Conservation (phyloP, 768 basidiomycete species). For the Gymnopilus dilepis region DNA sequence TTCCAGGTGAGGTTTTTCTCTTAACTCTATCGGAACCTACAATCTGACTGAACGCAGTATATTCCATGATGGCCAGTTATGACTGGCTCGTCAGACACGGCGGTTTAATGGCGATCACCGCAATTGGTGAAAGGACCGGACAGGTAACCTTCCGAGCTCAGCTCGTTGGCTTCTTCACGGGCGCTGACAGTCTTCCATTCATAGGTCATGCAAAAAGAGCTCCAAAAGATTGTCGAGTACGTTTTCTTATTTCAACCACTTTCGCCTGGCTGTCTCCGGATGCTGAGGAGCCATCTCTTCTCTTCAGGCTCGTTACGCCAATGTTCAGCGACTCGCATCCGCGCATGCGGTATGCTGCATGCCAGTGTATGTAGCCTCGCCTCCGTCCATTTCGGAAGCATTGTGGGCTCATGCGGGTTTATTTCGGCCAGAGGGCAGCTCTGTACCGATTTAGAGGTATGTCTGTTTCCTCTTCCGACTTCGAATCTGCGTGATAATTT, state of each 20-base stretch:
- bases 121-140: conserved; percentile 83
- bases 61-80: conserved; percentile 84
- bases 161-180: not conserved
- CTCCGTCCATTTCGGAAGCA: not conserved
- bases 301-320: conserved; percentile 74
- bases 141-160: too few species aligned
- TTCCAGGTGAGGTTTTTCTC: conserved; percentile 52
- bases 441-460: conserved; percentile 86
- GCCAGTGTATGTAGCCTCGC: conserved; percentile 76
- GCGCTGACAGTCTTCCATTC: conserved; percentile 1
- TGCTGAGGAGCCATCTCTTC: too few species aligned
- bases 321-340: conserved; percentile 84
- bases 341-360: conserved; percentile 75
- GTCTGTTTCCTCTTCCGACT: conserved; percentile 10
- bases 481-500: too few species aligned
- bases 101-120: conserved; percentile 85
- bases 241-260: conserved; percentile 28
- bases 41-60: conserved; percentile 39
- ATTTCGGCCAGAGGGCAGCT: conserved; percentile 70
- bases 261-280: not conserved
- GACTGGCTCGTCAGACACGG: conserved; percentile 90
- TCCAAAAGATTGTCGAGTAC: conserved; percentile 83
- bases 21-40: not conserved
- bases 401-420: not conserved
- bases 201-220: conserved; percentile 79